phyloP scores from a whole-genome alignment of 768 basidiomycete species.

The Termitomyces bulborhizus region DNA sequence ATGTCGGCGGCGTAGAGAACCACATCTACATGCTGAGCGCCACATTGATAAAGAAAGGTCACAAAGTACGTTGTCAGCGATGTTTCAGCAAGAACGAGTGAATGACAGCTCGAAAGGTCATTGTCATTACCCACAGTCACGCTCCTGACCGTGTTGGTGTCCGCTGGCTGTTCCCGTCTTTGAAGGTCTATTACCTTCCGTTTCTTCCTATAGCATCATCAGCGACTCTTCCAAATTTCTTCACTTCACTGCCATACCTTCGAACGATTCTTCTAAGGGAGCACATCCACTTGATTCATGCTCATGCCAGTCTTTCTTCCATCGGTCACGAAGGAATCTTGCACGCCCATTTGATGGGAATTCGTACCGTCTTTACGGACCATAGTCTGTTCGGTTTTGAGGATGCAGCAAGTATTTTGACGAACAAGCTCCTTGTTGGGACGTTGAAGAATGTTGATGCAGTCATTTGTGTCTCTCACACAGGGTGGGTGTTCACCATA shows the following conservation, averaged over 20 bases:
- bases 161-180: constrained; percentile 77
- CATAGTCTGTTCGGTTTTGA: constrained; percentile 96
- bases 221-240: constrained; percentile 91
- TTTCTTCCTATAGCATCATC: constrained; percentile 84
- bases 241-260: constrained; percentile 88
- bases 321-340: constrained; percentile 91
- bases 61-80: constrained; percentile 51
- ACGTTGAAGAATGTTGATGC: constrained; percentile 89
- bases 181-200: constrained; percentile 95
- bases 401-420: constrained; percentile 94
- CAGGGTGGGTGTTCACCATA: constrained; percentile 54
- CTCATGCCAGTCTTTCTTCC: constrained; percentile 85
- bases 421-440: constrained; percentile 89
- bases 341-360: constrained; percentile 80
- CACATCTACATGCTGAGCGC: constrained; percentile 92
- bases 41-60: constrained; percentile 74
- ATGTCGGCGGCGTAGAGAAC: constrained; percentile 93
- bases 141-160: constrained; percentile 81
- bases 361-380: constrained; percentile 93
- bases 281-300: constrained; percentile 81
- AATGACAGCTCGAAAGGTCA: constrained; percentile 50
- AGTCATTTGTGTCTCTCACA: constrained; percentile 94
- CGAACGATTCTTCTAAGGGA: constrained; percentile 86
- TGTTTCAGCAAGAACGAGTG: background rate
- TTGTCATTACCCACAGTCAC: constrained; percentile 92